phyloP scores from a whole-genome alignment of 345 rosid genomes.

The Murraya paniculata region DNA sequence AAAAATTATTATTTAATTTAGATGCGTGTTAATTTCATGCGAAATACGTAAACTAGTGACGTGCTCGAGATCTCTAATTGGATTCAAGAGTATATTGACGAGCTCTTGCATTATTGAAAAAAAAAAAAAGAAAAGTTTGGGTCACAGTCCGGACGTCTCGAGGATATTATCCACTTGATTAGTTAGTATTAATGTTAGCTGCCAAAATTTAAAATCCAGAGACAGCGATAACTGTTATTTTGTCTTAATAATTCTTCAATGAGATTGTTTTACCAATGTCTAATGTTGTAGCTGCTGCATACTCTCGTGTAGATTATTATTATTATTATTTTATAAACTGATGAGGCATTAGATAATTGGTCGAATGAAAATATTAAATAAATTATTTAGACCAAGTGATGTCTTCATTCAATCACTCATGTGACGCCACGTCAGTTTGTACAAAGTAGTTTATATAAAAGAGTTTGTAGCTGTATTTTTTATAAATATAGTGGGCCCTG shows the following conservation, averaged over 20 bases:
- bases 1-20: neutral
- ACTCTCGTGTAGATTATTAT: rapidly evolving
- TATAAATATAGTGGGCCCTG: too few species aligned
- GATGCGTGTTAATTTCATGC: neutral
- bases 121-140: too few species aligned
- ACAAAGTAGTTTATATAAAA: too few species aligned
- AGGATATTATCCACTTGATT: neutral
- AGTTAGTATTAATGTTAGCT: neutral
- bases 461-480: too few species aligned
- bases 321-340: too few species aligned
- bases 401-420: too few species aligned
- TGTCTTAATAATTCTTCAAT: too few species aligned
- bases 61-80: neutral
- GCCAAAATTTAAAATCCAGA: neutral
- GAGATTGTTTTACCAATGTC: too few species aligned
- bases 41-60: neutral
- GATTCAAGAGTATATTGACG: neutral
- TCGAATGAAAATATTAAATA: too few species aligned
- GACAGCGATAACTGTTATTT: neutral
- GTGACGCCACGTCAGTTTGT: too few species aligned
- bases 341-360: rapidly evolving
- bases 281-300: too few species aligned
- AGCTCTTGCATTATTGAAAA: neutral
- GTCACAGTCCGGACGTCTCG: neutral
- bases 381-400: too few species aligned